Conservation (phyloP, 1,139 yeast species). For the Geotrichum europaeum region DNA sequence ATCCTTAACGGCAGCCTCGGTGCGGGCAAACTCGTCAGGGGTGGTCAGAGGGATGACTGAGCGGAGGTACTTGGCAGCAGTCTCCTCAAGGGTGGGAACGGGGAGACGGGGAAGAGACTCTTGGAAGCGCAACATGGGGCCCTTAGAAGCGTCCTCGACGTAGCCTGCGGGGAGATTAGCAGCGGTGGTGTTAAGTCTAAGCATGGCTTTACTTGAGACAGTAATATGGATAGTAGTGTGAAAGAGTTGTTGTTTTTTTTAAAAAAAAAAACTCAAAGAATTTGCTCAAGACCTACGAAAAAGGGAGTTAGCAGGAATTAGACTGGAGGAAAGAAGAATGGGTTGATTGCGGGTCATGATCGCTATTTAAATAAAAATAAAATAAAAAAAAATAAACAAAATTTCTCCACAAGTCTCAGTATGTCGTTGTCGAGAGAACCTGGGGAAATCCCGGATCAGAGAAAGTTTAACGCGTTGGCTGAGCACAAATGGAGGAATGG, state of each 20-base stretch:
- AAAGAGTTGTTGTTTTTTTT: background rate
- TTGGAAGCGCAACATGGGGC: constrained; percentile 70
- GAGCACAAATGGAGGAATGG: background rate
- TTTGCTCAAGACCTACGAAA: background rate
- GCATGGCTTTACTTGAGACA: background rate
- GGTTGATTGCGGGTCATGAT: background rate
- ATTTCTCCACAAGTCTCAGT: background rate
- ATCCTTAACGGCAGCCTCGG: constrained; percentile 57
- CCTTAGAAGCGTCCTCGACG: constrained; percentile 44
- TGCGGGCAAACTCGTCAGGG: constrained; percentile 50
- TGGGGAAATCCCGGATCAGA: constrained; percentile 5
- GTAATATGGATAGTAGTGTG: constrained; percentile 1
- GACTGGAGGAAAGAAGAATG: background rate
- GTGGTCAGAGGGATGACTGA: constrained; percentile 65
- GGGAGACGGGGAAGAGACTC: constrained; percentile 76
- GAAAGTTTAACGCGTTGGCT: background rate
- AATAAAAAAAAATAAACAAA: background rate
- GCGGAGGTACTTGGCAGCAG: constrained; percentile 62
- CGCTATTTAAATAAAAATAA: background rate
- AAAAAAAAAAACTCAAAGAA: background rate
- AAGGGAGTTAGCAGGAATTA: background rate
- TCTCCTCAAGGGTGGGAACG: constrained; percentile 72
- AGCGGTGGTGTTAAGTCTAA: constrained; percentile 32
- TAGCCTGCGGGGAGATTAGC: constrained; percentile 29
- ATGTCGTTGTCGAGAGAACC: background rate